phyloP scores from a whole-genome alignment of 176 grass and related monocot species.

The Ensete ventricosum region DNA sequence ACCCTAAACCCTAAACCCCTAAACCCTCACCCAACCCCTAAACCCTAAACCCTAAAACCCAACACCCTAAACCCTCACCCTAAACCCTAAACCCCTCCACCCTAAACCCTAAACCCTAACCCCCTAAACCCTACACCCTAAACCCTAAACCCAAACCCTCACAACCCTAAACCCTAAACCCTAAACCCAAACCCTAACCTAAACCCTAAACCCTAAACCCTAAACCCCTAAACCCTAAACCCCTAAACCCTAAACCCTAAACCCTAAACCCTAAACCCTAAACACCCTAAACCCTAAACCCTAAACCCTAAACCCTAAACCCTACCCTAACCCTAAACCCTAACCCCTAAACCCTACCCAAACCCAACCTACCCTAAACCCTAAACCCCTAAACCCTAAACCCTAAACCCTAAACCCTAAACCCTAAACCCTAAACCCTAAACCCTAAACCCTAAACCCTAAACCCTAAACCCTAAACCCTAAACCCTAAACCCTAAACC shows the following conservation, averaged over 20 bases:
- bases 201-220: background rate
- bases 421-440: slow-evolving; percentile 5
- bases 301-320: slow-evolving; percentile 9
- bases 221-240: slow-evolving; percentile 11
- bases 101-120: slow-evolving; percentile 15
- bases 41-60: background rate
- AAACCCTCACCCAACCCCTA: slow-evolving; percentile 15
- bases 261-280: slow-evolving; percentile 12
- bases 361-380: slow-evolving; percentile 16
- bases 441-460: slow-evolving; percentile 20
- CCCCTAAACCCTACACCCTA: slow-evolving; percentile 9
- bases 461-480: slow-evolving; percentile 17
- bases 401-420: slow-evolving; percentile 10
- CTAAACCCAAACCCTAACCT: slow-evolving; percentile 9
- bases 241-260: slow-evolving; percentile 16
- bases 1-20: slow-evolving; percentile 17
- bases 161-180: too few species aligned
- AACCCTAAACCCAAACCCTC: slow-evolving; percentile 11
- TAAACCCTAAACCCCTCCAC: slow-evolving; percentile 7
- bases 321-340: slow-evolving; percentile 14
- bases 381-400: slow-evolving; percentile 5
- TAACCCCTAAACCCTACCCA: slow-evolving; percentile 16
- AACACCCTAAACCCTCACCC: background rate
- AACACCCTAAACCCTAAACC: slow-evolving; percentile 7
- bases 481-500: slow-evolving; percentile 22